phyloP scores from a whole-genome alignment of 179 eudicot species.

The Drosera spatulata region DNA sequence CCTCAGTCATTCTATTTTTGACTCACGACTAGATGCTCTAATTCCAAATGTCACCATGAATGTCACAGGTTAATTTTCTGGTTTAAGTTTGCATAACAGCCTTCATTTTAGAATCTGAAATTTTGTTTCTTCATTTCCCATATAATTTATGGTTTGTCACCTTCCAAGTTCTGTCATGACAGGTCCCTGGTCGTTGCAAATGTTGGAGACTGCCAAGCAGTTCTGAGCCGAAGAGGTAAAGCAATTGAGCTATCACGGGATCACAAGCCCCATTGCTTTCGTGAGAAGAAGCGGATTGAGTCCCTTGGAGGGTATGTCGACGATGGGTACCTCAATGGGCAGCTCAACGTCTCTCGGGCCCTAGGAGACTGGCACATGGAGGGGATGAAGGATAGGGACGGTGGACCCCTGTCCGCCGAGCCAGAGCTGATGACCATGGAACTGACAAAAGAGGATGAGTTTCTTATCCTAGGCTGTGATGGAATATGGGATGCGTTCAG shows the following conservation, averaged over 20 bases:
- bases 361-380: slow-evolving; percentile 97
- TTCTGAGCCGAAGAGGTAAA: slow-evolving; percentile 72
- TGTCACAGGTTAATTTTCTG: too few species aligned
- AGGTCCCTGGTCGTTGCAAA: slow-evolving; percentile 90
- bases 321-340: slow-evolving; percentile 92
- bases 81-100: too few species aligned
- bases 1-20: too few species aligned
- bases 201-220: slow-evolving; percentile 94
- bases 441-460: slow-evolving; percentile 76
- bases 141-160: background rate
- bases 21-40: too few species aligned
- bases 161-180: slow-evolving; percentile 6
- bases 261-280: slow-evolving; percentile 63
- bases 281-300: slow-evolving; percentile 70
- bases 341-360: slow-evolving; percentile 86
- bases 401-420: slow-evolving; percentile 72
- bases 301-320: slow-evolving; percentile 68
- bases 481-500: slow-evolving; percentile 93
- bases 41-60: too few species aligned
- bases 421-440: slow-evolving; percentile 63
- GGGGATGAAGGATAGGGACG: slow-evolving; percentile 45
- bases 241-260: slow-evolving; percentile 84
- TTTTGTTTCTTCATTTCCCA: background rate
- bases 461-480: slow-evolving; percentile 87
- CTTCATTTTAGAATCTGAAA: too few species aligned